Conservation (phyloP, 768 basidiomycete species). For the Psilocybe azurescens region DNA sequence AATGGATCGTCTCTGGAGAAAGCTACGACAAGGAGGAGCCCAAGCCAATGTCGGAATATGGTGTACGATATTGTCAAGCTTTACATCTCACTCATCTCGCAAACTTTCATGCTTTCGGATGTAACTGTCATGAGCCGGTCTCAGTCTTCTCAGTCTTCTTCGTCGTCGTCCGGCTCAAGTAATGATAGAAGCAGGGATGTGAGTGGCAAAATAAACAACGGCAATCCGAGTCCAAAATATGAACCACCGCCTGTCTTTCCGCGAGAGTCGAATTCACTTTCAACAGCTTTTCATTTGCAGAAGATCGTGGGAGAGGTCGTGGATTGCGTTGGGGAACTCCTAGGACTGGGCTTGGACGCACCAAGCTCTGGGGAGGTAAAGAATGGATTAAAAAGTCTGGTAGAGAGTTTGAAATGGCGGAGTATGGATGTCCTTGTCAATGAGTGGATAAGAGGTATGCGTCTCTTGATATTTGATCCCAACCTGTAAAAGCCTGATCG, state of each 20-base stretch:
- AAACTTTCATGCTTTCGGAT: conserved; percentile 78
- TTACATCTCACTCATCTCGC: conserved; percentile 83
- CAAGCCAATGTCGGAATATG: conserved; percentile 85
- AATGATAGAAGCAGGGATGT: not conserved
- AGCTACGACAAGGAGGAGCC: conserved; percentile 69
- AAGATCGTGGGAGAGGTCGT: conserved; percentile 83
- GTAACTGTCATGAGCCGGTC: conserved; percentile 62
- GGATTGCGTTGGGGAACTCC: conserved; percentile 83
- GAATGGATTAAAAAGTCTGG: conserved; percentile 68
- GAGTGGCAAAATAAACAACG: conserved; percentile 15
- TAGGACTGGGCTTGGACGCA: conserved; percentile 65
- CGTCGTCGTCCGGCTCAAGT: conserved; percentile 19
- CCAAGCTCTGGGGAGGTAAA: conserved; percentile 58
- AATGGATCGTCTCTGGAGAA: conserved; percentile 23
- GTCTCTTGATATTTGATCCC: conserved; percentile 14
- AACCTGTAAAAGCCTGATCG: not conserved
- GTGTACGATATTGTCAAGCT: conserved; percentile 84
- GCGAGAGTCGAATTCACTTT: conserved; percentile 73
- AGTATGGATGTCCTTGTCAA: conserved; percentile 80
- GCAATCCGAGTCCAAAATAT: conserved; percentile 13
- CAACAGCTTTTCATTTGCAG: conserved; percentile 78
- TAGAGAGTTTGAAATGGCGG: conserved; percentile 87
- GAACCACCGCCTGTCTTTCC: conserved; percentile 64
- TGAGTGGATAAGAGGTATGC: conserved; percentile 83
- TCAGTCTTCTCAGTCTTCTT: conserved; percentile 7